Base-by-base conservation (phyloP, 192 early-diverging fungal genomes). In the Coemansia sp. region DNA sequence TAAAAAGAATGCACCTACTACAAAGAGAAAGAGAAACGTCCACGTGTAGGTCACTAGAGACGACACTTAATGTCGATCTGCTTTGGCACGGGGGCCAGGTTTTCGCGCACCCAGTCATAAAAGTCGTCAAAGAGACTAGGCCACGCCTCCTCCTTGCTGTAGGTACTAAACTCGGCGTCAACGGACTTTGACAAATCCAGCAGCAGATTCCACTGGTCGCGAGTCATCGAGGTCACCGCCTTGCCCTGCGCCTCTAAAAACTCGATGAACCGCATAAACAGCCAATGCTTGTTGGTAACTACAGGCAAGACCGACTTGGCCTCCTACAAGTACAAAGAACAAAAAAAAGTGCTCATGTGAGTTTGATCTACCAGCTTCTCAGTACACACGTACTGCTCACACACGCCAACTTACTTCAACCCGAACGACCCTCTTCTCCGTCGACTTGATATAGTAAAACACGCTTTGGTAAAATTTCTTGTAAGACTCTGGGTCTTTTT, bases 141-240 rank as follows among this genome's bases (percentile, higher is more conserved):
- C 79, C 79, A 82, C 19, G 79, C 74, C 46, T 75, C 79, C 2
- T 82, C 74, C n/a, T 73, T 69, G 57, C 66, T 75, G 68, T 82
- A 82, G 60, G 37, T 66, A 33, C 67, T 59, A 35, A 82, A 56
- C 27, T 64, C 57, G 8, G 36, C 21, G 16, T 59, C 39, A 36
- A 82, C 59, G 27, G 48, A 34, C 68, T 35, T 62, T 31, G 74
- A 70, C 27, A 82, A 66, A 53, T 73, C 74, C 62, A 76, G 66
- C 64, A 82, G 59, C 61, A 72, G 70, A 65, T 75, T 70, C 79
- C 79, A 82, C 44, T 82, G 79, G 69, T 82, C 79, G 46, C 74
- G 73, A 59, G 62, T 77, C 62, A 82, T 62, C 11, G 63, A 46
- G 71, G 76, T 62, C 64, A 74, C 37, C 29, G 21, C 64, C 21